Evolutionary conservation across 1,284 basidiomycete genomes (phyloP).

Genomic region (Gomphus bonarii): DNA sequence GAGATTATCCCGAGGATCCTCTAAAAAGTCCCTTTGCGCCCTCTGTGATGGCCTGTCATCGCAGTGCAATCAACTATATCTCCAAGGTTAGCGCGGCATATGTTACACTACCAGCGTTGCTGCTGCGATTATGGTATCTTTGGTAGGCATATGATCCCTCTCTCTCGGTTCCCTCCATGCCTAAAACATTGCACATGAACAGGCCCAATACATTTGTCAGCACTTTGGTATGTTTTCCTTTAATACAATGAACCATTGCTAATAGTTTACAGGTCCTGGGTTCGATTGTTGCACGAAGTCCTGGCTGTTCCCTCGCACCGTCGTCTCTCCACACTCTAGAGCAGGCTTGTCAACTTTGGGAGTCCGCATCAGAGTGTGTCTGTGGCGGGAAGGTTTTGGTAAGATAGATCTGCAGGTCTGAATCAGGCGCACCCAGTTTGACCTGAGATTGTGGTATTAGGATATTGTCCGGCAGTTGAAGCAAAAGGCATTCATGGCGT

Average conservation of each 20-base stretch:
- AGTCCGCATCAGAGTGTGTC: background rate
- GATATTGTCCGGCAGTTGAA: background rate
- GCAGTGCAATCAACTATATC: conserved; percentile 10
- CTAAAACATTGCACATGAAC: background rate
- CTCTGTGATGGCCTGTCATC: conserved; percentile 15
- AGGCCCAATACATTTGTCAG: conserved; percentile 8
- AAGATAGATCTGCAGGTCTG: too few relatives aligned
- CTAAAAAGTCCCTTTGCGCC: conserved; percentile 13
- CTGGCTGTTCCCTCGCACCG: conserved; percentile 9
- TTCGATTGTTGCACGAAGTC: conserved; percentile 14
- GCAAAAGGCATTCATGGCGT: conserved; percentile 6
- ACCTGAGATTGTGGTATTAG: background rate
- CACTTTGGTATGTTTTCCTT: conserved; percentile 1
- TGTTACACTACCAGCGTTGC: background rate
- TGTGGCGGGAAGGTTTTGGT: background rate
- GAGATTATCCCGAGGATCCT: conserved; percentile 13
- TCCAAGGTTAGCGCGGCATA: background rate
- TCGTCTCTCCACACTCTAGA: conserved; percentile 13
- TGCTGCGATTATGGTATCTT: conserved; percentile 4
- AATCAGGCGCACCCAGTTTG: background rate
- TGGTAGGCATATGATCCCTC: background rate
- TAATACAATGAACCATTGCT: background rate
- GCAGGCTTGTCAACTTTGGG: conserved; percentile 1
- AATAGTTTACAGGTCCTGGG: conserved; percentile 12
- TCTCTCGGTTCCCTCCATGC: background rate